Percentiles rank a stretch among this genome's conserved stretches.
phyloP scores from a whole-genome alignment of 192 early-diverging fungal species.

The Dispira simplex region DNA sequence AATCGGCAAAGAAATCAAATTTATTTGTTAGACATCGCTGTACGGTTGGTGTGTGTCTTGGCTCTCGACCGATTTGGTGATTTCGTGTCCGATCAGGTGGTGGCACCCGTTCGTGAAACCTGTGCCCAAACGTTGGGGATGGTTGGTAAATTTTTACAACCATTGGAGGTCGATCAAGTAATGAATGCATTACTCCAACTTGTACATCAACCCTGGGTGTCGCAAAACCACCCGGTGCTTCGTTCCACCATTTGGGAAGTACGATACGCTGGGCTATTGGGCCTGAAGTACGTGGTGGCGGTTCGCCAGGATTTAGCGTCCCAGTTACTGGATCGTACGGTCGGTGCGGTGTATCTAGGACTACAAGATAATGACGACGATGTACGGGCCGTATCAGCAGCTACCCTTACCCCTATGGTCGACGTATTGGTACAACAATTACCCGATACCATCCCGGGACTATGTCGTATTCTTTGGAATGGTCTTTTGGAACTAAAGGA shows the following conservation, averaged over 20 bases:
- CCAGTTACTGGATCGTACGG: slow-evolving; percentile 50
- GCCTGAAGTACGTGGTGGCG: slow-evolving; percentile 87
- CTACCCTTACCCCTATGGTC: slow-evolving; percentile 75
- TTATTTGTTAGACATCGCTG: slow-evolving; percentile 77
- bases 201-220: slow-evolving; percentile 32
- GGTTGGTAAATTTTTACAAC: slow-evolving; percentile 41
- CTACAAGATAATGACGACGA: slow-evolving; percentile 85
- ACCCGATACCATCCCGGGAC: slow-evolving; percentile 44
- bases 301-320: slow-evolving; percentile 76
- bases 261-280: slow-evolving; percentile 80
- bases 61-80: slow-evolving; percentile 92
- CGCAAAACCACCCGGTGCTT: background rate
- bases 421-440: slow-evolving; percentile 57
- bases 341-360: slow-evolving; percentile 71
- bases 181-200: slow-evolving; percentile 52
- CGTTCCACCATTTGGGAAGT: slow-evolving; percentile 67
- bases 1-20: slow-evolving; percentile 55
- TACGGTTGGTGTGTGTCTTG: slow-evolving; percentile 87
- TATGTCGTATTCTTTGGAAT: slow-evolving; percentile 74
- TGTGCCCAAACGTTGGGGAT: slow-evolving; percentile 73
- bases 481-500: slow-evolving; percentile 77
- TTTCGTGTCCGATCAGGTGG: slow-evolving; percentile 89
- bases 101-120: slow-evolving; percentile 91
- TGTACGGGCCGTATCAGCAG: slow-evolving; percentile 82
- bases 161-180: slow-evolving; percentile 37